phyloP scores from a whole-genome alignment of 1,139 yeast genomes.

The Yamadazyma friedrichii region DNA sequence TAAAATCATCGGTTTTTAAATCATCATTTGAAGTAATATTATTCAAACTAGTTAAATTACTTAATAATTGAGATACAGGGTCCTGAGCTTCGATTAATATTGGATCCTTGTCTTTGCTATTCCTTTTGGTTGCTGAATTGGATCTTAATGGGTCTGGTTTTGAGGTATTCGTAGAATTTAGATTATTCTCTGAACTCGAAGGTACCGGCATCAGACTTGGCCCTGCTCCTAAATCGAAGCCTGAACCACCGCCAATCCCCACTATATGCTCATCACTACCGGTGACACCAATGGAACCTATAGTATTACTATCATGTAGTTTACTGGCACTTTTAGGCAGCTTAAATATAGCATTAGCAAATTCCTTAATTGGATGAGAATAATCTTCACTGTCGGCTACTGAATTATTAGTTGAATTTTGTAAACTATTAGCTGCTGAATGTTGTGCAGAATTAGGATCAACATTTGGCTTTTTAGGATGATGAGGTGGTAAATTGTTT shows the following conservation, averaged over 20 bases:
- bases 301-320: background rate
- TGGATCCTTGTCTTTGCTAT: background rate
- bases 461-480: conserved; percentile 4
- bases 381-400: background rate
- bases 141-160: no score
- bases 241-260: no score
- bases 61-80: conserved; percentile 6
- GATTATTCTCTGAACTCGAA: no score
- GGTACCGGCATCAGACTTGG: no score
- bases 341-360: conserved; percentile 3
- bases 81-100: conserved; percentile 1
- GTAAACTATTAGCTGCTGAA: background rate
- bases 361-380: conserved; percentile 1
- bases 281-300: background rate
- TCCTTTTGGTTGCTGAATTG: background rate
- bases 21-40: conserved; percentile 11
- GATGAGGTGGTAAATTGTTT: conserved; percentile 5
- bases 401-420: conserved; percentile 1
- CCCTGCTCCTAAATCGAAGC: no score
- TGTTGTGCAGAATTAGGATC: background rate
- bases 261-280: background rate
- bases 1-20: conserved; percentile 34
- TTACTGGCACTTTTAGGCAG: background rate
- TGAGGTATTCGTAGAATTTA: no score
- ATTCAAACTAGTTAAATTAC: conserved; percentile 7